A percentile compares a stretch with the other conserved stretches of the same genome.
Evolutionary conservation across 352 stramenopile species (phyloP).

Genomic region (Phytophthora foliorum): DNA sequence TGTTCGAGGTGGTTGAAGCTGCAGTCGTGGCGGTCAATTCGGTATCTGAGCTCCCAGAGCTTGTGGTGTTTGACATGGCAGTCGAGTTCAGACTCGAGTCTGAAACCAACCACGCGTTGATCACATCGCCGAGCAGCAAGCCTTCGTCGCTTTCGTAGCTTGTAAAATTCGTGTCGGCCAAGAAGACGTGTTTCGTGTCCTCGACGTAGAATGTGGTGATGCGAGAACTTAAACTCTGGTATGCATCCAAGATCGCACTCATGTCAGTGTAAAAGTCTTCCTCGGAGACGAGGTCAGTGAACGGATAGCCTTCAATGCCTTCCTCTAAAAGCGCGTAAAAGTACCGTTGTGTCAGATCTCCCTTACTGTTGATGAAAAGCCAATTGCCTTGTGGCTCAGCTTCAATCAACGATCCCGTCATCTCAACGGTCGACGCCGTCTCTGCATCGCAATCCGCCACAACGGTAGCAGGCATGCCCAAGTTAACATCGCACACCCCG

Average conservation of each 20-base stretch:
- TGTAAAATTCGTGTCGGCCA: conserved; percentile 36
- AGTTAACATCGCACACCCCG: conserved; percentile 49
- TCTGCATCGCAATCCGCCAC: conserved; percentile 51
- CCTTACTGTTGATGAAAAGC: conserved; percentile 73
- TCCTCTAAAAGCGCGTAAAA: conserved; percentile 70
- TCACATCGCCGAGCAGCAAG: conserved; percentile 37
- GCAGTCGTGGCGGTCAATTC: not conserved
- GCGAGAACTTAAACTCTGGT: conserved; percentile 34
- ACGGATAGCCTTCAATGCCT: conserved; percentile 64
- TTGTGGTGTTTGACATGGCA: conserved; percentile 1
- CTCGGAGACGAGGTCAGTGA: conserved; percentile 55
- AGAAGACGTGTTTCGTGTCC: conserved; percentile 40
- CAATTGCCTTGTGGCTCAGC: conserved; percentile 50
- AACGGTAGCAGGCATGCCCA: conserved; percentile 44
- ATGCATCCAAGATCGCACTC: conserved; percentile 41
- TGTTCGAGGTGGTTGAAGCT: not conserved
- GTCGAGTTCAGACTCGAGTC: conserved; percentile 34
- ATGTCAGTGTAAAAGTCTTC: conserved; percentile 57
- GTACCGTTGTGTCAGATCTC: conserved; percentile 61
- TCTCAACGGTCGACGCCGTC: conserved; percentile 39
- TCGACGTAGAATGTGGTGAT: conserved; percentile 47
- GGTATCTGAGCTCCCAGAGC: conserved; percentile 1
- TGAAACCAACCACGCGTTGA: conserved; percentile 42
- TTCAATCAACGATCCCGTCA: conserved; percentile 55
- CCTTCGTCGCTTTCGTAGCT: conserved; percentile 39